These are phyloP conservation scores for Cyclotella choctawhatcheeana DNA, from an alignment of 108 stramenopile species.

Conservation along the genomic window DNA sequence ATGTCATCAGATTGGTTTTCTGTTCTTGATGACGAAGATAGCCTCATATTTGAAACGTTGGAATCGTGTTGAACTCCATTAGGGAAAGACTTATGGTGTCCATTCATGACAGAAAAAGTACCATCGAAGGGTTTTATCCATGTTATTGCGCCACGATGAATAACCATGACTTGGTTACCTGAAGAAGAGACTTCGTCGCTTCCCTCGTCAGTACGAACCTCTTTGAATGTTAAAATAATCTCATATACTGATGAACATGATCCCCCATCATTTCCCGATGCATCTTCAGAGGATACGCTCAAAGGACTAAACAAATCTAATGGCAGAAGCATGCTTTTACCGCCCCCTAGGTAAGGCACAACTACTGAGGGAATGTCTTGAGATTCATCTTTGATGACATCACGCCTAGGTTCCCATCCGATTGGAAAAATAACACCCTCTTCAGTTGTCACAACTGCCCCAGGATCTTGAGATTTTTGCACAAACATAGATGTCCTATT, in stretches of 20 bases:
- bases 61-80: slow-evolving; percentile 67
- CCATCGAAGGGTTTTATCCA: slow-evolving; percentile 74
- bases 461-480: slow-evolving; percentile 48
- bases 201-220: slow-evolving; percentile 29
- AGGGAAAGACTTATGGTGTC: slow-evolving; percentile 53
- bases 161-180: slow-evolving; percentile 62
- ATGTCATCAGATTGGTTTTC: slow-evolving; percentile 32
- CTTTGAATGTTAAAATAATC: slow-evolving; percentile 29
- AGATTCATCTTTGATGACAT: slow-evolving; percentile 30
- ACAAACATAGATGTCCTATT: slow-evolving; percentile 31
- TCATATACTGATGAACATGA: slow-evolving; percentile 30
- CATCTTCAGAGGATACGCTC: slow-evolving; percentile 19
- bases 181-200: slow-evolving; percentile 4
- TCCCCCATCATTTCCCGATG: background rate
- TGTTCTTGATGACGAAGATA: slow-evolving; percentile 7
- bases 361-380: slow-evolving; percentile 24
- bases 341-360: slow-evolving; percentile 38
- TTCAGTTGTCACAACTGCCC: slow-evolving; percentile 7
- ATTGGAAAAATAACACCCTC: slow-evolving; percentile 60
- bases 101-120: slow-evolving; percentile 44
- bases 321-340: slow-evolving; percentile 53
- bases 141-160: slow-evolving; percentile 48
- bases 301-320: slow-evolving; percentile 76
- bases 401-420: slow-evolving; percentile 68
- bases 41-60: slow-evolving; percentile 34